phyloP scores from a whole-genome alignment of 345 rosid species.

The Moricandia moricandioides region DNA sequence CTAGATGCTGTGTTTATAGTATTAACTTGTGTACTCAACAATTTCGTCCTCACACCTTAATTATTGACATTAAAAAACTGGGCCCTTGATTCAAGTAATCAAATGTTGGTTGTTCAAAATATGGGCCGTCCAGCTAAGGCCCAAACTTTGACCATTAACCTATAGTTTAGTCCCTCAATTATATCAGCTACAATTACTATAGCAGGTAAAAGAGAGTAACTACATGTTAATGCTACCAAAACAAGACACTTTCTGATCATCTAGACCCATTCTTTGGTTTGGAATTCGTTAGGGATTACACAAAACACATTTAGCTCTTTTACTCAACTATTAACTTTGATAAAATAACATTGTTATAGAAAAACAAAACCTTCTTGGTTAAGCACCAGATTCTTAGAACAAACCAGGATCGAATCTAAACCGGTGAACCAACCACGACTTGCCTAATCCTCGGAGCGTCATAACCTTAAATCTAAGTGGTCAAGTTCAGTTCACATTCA shows the following conservation, averaged over 20 bases:
- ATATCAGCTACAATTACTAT: not conserved
- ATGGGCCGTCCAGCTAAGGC: not conserved
- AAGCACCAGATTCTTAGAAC: too few species aligned
- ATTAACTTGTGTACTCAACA: not conserved
- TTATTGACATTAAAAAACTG: not conserved
- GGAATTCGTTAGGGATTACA: not conserved
- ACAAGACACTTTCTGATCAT: not conserved
- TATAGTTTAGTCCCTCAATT: not conserved
- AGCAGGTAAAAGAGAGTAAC: not conserved
- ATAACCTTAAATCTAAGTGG: too few species aligned
- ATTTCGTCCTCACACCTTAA: not conserved
- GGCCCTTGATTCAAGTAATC: not conserved
- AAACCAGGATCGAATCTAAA: too few species aligned
- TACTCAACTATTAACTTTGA: not conserved
- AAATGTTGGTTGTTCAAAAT: not conserved
- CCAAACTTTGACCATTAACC: not conserved
- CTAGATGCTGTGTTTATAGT: not conserved
- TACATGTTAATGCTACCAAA: not conserved
- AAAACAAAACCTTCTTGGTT: too few species aligned
- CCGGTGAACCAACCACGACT: too few species aligned
- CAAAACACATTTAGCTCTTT: not conserved
- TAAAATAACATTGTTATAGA: too few species aligned
- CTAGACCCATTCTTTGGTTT: not conserved
- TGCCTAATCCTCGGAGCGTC: too few species aligned
- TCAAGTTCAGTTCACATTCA: too few species aligned